Conservation (phyloP, 2,329 filamentous ascomycete genomes). For the Chalara sp. region DNA sequence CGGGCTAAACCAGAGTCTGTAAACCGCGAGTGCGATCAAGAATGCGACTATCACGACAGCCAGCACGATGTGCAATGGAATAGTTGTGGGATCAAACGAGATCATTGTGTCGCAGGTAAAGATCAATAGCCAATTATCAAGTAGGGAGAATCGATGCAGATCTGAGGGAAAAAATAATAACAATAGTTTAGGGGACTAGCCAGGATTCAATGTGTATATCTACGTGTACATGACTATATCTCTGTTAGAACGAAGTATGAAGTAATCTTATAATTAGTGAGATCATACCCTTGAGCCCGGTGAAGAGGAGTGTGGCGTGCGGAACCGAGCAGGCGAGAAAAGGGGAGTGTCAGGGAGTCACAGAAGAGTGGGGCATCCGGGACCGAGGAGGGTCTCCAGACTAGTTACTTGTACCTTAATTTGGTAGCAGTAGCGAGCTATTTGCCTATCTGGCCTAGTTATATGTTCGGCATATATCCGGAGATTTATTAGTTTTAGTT, state of each 20-base stretch:
- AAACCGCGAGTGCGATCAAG: slow-evolving; percentile 4
- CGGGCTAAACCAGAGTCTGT: slow-evolving; percentile 20
- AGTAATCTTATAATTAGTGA: not conserved
- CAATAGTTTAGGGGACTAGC: not conserved
- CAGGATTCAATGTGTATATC: not conserved
- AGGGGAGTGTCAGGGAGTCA: not conserved
- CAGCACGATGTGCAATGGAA: not conserved
- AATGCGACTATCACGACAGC: not conserved
- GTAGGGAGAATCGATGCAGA: not conserved
- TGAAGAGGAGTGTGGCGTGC: not conserved
- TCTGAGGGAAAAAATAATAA: not conserved
- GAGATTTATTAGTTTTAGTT: not conserved
- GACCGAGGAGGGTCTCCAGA: not conserved
- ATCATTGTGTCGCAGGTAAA: not conserved
- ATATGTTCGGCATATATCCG: not conserved
- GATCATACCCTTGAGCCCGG: not conserved
- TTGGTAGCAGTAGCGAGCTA: not conserved
- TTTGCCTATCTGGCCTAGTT: not conserved
- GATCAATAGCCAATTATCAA: not conserved
- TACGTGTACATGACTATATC: not conserved
- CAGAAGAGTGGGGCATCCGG: not conserved
- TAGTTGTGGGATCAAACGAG: not conserved
- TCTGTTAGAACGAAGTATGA: not conserved
- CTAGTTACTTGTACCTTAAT: not conserved
- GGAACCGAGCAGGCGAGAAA: not conserved